phyloP scores from a whole-genome alignment of 2,329 filamentous ascomycete species.

The Anthostomella pinea region DNA sequence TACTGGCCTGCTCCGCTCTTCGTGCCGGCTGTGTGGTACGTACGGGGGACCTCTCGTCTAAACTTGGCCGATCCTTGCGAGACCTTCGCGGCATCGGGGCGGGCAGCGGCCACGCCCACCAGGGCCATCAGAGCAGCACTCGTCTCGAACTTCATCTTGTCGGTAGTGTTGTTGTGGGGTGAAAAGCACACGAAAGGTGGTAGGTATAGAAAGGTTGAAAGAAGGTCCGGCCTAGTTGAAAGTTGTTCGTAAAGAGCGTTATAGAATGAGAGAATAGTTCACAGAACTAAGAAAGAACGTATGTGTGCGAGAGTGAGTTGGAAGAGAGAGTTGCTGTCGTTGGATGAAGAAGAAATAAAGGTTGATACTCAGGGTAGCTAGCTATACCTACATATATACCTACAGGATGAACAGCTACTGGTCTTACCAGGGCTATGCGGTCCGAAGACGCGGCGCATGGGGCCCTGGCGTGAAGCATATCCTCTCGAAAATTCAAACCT shows the following conservation, averaged over 20 bases:
- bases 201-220: conserved; percentile 14
- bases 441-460: too few relatives aligned
- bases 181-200: conserved; percentile 18
- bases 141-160: conserved; percentile 33
- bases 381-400: conserved; percentile 24
- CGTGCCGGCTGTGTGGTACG: conserved; percentile 6
- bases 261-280: conserved; percentile 25
- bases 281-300: conserved; percentile 34
- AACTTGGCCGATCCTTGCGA: conserved; percentile 23
- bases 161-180: conserved; percentile 11
- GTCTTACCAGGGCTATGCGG: too few relatives aligned
- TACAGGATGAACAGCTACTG: conserved; percentile 10
- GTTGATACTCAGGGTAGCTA: conserved; percentile 3
- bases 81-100: conserved; percentile 27
- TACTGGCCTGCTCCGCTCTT: background rate
- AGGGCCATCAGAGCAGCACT: conserved; percentile 28
- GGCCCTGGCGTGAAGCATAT: conserved; percentile 9
- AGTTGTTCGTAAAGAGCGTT: conserved; percentile 27
- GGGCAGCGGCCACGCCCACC: conserved; percentile 30
- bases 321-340: conserved; percentile 26
- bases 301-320: conserved; percentile 18
- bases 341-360: conserved; percentile 23
- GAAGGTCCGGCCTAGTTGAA: conserved; percentile 30
- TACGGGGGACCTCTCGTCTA: conserved; percentile 33
- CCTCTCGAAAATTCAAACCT: conserved; percentile 13